Evolutionary conservation across 2,329 filamentous ascomycete species (phyloP).

Genomic region (Aureobasidium namibiae): DNA sequence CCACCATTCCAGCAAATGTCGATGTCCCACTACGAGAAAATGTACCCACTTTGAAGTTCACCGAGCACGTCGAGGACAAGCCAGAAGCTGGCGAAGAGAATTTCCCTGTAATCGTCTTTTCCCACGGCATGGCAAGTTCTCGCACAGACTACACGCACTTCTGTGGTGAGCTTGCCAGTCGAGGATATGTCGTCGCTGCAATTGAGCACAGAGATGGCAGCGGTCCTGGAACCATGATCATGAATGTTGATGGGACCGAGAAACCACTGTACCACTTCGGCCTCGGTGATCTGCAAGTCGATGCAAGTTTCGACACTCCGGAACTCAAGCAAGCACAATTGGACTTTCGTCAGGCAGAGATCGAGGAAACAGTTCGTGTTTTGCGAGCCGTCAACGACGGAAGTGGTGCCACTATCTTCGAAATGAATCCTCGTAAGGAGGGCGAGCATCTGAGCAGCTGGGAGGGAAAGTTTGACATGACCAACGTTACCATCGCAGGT

Average conservation of each 20-base stretch:
- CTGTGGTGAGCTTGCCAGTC: conserved; percentile 37
- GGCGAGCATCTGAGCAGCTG: conserved; percentile 43
- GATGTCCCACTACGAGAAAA: conserved; percentile 33
- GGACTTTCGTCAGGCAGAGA: conserved; percentile 37
- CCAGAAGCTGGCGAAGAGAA: conserved; percentile 21
- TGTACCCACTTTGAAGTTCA: conserved; percentile 11
- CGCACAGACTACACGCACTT: conserved; percentile 40
- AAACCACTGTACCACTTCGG: conserved; percentile 12
- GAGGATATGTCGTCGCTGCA: conserved; percentile 38
- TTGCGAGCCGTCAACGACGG: conserved; percentile 33
- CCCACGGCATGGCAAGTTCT: conserved; percentile 39
- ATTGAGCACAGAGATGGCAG: conserved; percentile 42
- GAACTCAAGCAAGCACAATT: conserved; percentile 36
- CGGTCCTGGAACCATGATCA: conserved; percentile 36
- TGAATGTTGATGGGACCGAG: conserved; percentile 25
- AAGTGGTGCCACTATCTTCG: conserved; percentile 26
- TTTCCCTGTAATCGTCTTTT: conserved; percentile 38
- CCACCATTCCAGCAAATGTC: conserved; percentile 35
- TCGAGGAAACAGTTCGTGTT: conserved; percentile 37
- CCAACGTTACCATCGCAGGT: conserved; percentile 49
- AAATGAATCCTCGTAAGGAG: conserved; percentile 41
- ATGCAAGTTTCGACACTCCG: conserved; percentile 16
- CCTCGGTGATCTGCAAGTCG: conserved; percentile 16
- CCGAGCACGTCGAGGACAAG: conserved; percentile 14
- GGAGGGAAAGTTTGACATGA: conserved; percentile 46